Evolutionary conservation across 768 basidiomycete genomes (phyloP), one percentile per base, ranked within the genome.

Genomic region (Suillus subaureus): DNA sequence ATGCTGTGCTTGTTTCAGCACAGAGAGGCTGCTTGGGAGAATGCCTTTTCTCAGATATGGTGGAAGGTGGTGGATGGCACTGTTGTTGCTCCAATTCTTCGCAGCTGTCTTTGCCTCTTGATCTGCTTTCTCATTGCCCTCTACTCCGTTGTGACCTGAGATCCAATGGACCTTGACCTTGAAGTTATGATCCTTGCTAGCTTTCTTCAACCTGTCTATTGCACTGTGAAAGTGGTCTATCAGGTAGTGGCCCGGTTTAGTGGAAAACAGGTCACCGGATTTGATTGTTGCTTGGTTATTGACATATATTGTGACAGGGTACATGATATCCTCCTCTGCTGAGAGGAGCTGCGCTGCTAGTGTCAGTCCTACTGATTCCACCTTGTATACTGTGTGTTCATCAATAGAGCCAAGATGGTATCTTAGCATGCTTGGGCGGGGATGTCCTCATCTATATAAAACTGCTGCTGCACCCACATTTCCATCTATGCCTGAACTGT

Each of bases 321-420:
- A 5, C 4, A 61, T 16, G n/a, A 39, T 3, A 21, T 60, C 21
- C 4, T 15, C 21, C 13, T 56, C 55, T 26, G 15, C 31, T 16
- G 8, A 6, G 28, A 39, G 33, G 1, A 75, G 56, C 1, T 70
- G 64, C 3, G 68, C 16, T 1, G 64, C 75, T 11, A 74, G 37
- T 0, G 60, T 37, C 8, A 66, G 52, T 2, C 73, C 74, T 4
- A 73, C 65, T 5, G 68, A 66, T 39, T 78, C 77, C 0, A 67
- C 72, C 31, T 75, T 70, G 52, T 67, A 75, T 0, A 74, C 74
- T 0, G 70, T 73, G 47, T 78, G 74, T 2, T 71, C n/a, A 7
- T 31, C 2, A 0, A 11, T 37, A 0, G n/a, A 11, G 0, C 73
- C 69, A 6, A 76, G 64, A 3, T 67, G 43, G 18, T 61, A 43